A percentile compares a stretch with the other conserved stretches of the same genome.
Evolutionary conservation across 1,284 basidiomycete genomes (phyloP).

Genomic region (Ustilago loliicola): DNA sequence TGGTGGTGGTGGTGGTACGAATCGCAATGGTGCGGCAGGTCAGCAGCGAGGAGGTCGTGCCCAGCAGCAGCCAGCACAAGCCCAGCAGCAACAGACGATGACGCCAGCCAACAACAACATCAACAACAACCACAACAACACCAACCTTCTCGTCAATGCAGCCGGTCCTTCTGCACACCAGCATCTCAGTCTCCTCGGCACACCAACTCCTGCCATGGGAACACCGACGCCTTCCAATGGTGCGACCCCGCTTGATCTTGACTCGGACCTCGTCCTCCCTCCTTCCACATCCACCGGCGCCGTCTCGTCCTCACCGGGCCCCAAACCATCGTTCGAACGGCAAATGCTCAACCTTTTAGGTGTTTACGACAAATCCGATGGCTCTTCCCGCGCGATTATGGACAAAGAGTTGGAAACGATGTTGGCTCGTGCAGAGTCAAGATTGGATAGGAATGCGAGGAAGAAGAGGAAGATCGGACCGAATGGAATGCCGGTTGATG

Average conservation of each 20-base stretch:
- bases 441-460: constrained; percentile 17
- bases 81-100: constrained; percentile 11
- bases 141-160: constrained; percentile 32
- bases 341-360: constrained; percentile 43
- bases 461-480: constrained; percentile 31
- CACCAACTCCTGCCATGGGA: constrained; percentile 7
- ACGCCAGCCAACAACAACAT: constrained; percentile 4
- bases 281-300: not conserved
- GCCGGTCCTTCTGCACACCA: constrained; percentile 25
- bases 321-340: constrained; percentile 40
- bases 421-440: constrained; percentile 26
- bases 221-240: constrained; percentile 23
- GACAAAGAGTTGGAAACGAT: constrained; percentile 35
- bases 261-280: constrained; percentile 8
- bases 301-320: not conserved
- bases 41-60: constrained; percentile 7
- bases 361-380: constrained; percentile 37
- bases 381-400: constrained; percentile 17
- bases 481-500: constrained; percentile 2
- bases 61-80: constrained; percentile 9
- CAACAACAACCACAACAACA: constrained; percentile 3
- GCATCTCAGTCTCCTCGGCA: constrained; percentile 34
- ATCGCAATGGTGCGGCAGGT: constrained; percentile 11
- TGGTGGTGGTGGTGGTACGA: constrained; percentile 3
- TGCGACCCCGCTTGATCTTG: constrained; percentile 12